phyloP scores from a whole-genome alignment of 495 filamentous ascomycete species.

The Aspergillus wentii region DNA sequence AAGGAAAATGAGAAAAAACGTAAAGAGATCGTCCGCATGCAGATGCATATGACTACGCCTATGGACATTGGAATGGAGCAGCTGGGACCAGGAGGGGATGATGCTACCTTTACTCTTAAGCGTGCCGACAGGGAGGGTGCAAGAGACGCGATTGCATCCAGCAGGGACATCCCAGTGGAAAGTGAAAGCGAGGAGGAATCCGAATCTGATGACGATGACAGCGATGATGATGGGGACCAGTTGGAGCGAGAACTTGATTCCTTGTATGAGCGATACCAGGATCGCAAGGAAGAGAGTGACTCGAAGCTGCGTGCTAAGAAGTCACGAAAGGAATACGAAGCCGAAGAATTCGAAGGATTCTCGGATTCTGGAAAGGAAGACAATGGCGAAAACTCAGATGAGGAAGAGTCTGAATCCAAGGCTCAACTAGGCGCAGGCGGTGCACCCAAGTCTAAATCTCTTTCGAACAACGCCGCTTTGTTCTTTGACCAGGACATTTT shows the following conservation, averaged over 20 bases:
- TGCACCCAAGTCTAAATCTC: constrained; percentile 39
- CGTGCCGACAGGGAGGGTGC: constrained; percentile 69
- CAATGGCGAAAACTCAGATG: constrained; percentile 47
- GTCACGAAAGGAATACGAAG: constrained; percentile 72
- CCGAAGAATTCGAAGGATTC: constrained; percentile 89
- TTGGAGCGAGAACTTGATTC: constrained; percentile 80
- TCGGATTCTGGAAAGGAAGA: constrained; percentile 60
- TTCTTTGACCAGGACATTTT: constrained; percentile 98
- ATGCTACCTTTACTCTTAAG: constrained; percentile 79
- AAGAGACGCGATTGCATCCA: constrained; percentile 65
- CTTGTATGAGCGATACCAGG: constrained; percentile 82
- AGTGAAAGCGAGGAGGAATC: constrained; percentile 53
- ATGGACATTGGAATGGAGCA: constrained; percentile 96
- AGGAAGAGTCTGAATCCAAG: constrained; percentile 52
- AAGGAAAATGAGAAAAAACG: constrained; percentile 86
- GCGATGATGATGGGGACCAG: constrained; percentile 73
- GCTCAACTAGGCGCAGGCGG: constrained; percentile 42
- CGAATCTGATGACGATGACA: constrained; percentile 54
- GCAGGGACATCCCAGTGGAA: constrained; percentile 62
- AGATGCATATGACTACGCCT: constrained; percentile 93
- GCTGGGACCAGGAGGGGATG: constrained; percentile 66
- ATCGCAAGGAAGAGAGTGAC: constrained; percentile 69
- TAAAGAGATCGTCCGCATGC: constrained; percentile 87
- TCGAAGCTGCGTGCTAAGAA: constrained; percentile 88
- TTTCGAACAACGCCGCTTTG: constrained; percentile 75